Percentiles rank a stretch among this genome's conserved stretches.
Conservation (phyloP, 352 stramenopile genomes). For the Globisporangium cylindrosporum region DNA sequence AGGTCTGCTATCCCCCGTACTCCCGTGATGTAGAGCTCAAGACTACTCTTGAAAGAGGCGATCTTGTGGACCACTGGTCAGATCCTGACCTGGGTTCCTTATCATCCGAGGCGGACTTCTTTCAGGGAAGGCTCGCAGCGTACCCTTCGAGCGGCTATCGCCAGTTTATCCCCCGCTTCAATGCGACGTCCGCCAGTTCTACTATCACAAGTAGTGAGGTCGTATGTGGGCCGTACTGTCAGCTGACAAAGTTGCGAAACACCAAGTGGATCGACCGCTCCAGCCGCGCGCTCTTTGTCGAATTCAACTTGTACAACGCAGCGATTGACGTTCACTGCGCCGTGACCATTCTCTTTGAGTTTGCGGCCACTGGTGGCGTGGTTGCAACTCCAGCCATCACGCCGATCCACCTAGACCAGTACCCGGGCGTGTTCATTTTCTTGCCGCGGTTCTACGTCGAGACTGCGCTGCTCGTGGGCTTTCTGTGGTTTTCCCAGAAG, state of each 20-base stretch:
- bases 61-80: conserved; percentile 34
- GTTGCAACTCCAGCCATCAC: conserved; percentile 29
- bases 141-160: conserved; percentile 32
- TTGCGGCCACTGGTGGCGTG: conserved; percentile 36
- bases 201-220: neutral
- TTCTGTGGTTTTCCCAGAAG: conserved; percentile 44
- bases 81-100: conserved; percentile 10
- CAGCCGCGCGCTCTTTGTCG: conserved; percentile 43
- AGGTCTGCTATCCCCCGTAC: conserved; percentile 42
- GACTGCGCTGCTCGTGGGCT: conserved; percentile 34
- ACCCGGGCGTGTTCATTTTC: conserved; percentile 42
- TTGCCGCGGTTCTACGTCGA: conserved; percentile 47
- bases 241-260: conserved; percentile 32
- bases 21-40: conserved; percentile 22
- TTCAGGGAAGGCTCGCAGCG: conserved; percentile 29
- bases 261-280: conserved; percentile 50
- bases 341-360: conserved; percentile 56
- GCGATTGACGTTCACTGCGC: conserved; percentile 44
- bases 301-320: conserved; percentile 70
- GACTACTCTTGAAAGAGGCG: conserved; percentile 6
- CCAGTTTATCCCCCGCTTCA: conserved; percentile 24
- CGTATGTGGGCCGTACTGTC: conserved; percentile 33
- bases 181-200: neutral
- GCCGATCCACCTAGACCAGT: conserved; percentile 50
- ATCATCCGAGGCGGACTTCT: conserved; percentile 7